Base-by-base conservation (phyloP, 2,329 filamentous ascomycete species). In the Cordyceps farinosa region DNA sequence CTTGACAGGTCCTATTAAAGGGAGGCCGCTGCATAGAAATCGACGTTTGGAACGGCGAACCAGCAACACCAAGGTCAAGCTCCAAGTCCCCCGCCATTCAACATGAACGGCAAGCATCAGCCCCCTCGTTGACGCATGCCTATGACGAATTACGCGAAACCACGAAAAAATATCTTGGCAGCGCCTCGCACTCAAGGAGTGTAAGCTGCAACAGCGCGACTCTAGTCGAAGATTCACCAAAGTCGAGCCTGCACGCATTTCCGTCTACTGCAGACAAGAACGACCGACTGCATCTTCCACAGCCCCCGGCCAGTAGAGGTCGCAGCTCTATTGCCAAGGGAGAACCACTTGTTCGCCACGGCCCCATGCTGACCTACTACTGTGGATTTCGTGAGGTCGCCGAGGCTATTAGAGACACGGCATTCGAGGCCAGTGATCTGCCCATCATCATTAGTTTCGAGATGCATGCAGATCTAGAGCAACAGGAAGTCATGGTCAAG, bases 11-110 rank as follows among this genome's bases (percentile, higher is more conserved):
- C 13, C 85, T 97, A 13, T 80, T 85, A 42, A 84, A 87, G 58
- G 90, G 91, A 54, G 96, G 93, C 71, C 87, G 93, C 65, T 97
- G 92, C 71, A 92, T 97, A 53, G 93, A 97, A 74, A 95, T 97
- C 62, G 94, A 97, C 71, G 92, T 97, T 3, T 97, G 93, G 90
- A 91, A 97, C 74, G 91, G 92, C 13, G 79, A 84, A 66, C 74
- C 79, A 22, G 74, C 74, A 50, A 71, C 75, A 4, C 74, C 72
- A 5, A 74, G 72, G 5, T 68, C 64, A 45, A 66, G 71, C 29
- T 75, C 77, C 34, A 79, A 75, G 53, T 76, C 78, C 0, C 74
- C 76, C 17, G 76, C 75, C 63, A 70, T 70, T 10, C 75, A 78
- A 7, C 83, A 86, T 66, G 76, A 75, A 62, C 78, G 79, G 40